Base-by-base conservation (phyloP, 2,329 filamentous ascomycete species). In the Paraphoma sp. region DNA sequence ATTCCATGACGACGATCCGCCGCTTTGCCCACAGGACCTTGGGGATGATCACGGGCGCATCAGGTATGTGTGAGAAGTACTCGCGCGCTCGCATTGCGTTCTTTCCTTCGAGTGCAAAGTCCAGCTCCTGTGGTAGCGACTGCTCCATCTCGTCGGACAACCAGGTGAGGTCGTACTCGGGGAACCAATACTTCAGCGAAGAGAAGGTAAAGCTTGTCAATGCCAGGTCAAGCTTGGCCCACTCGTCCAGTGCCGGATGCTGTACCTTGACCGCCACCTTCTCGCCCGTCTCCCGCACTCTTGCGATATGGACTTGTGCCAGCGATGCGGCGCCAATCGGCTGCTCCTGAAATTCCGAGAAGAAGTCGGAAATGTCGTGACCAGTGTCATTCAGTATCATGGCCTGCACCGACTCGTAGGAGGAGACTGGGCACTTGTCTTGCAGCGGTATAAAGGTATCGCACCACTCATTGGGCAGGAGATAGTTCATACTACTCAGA, bases 161-260 rank as follows among this genome's bases (percentile, higher is more conserved):
- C 95, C 95, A 99, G 71, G 96, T 93, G 29, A 99, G 83, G 75
- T 99, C 95, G 76, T 99, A 99, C 68, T 98, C 93, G 2, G 96
- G 96, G 72, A 99, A 99, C 82, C 94, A 97, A 56, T 86, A 86
- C 78, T 96, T 97, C 57, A 99, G 81, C 0, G 89, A 95, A 10
- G 89, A 87, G 76, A 99, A 99, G 0, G 93, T 96, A 69, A 95
- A 96, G 38, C 86, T 82, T 5, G 95, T 99, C 59, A 99, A 82
- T 2, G 89, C 87, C 63, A 98, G 83, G 75, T 99, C 95, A 10
- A 99, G 82, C 28, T 88, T 90, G 14, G 92, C 90, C 92, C 93
- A 99, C 77, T 96, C 90, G 59, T 93, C 91, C 53, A 99, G 80
- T 4, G 87, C 85, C 1, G 95, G 95, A 78, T 99, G 95, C 74